A percentile compares a stretch with the other conserved stretches of the same genome.
These are phyloP conservation scores for Curvularia verruculosa DNA, from an alignment of 2,329 filamentous ascomycete genomes.

Conservation along the genomic window DNA sequence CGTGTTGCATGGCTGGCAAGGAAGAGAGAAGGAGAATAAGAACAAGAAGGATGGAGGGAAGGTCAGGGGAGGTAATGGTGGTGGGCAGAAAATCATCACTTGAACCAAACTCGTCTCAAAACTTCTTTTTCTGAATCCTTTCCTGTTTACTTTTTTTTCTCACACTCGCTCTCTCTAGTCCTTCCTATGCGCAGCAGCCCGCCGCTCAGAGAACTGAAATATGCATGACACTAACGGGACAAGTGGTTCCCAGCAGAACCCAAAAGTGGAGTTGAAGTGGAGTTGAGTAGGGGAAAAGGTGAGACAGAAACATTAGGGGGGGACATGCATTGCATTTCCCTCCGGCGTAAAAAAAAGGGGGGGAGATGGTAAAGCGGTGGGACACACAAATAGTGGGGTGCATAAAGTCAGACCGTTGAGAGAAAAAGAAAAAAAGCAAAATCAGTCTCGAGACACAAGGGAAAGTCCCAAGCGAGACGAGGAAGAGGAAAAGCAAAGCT, in stretches of 20 bases:
- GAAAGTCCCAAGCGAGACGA: no score
- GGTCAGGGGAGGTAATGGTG: neutral
- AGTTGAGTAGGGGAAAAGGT: no score
- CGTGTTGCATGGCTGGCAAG: neutral
- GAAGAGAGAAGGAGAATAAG: neutral
- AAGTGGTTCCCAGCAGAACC: neutral
- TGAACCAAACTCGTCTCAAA: neutral
- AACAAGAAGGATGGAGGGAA: neutral
- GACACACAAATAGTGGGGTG: no score
- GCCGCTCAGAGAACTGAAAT: neutral
- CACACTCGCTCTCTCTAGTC: neutral
- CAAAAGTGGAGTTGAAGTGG: neutral
- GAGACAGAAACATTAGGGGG: neutral
- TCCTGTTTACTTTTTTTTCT: neutral
- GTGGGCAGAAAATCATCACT: neutral
- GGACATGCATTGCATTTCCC: no score
- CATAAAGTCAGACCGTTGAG: no score
- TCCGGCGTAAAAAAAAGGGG: no score
- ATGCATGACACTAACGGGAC: neutral
- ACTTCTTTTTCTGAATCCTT: neutral
- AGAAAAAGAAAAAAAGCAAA: no score
- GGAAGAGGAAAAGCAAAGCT: no score
- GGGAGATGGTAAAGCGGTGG: no score
- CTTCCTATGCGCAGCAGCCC: neutral
- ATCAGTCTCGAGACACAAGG: no score